Base-by-base conservation (phyloP, 768 basidiomycete genomes). In the Auricularia sp. region DNA sequence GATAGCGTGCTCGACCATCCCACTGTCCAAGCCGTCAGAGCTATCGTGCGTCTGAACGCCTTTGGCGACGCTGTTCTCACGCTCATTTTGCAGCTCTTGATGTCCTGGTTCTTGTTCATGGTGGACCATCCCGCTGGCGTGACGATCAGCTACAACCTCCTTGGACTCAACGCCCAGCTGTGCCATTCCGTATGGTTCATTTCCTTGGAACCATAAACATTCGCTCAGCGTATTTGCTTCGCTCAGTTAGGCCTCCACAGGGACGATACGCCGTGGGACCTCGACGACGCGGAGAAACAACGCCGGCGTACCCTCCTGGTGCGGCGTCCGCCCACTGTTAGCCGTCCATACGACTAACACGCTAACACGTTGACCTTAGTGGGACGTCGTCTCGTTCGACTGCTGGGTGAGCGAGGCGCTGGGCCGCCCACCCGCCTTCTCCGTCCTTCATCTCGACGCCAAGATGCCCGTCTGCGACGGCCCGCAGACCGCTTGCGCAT, bases 361-460 rank as follows among this genome's bases (percentile, higher is more conserved):
- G 53, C 53, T 18, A 8, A 42, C 12, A 42, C 39, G 7, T 42
- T 42, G 47, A 18, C 47, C 11, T 6, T 35, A 59, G 53, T 59
- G 56, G 56, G 56, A 59, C 23, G 56, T 59, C 23, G 56, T 59
- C 34, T 23, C 56, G 10, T 59, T 33, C 56, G 56, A 59, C 23
- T 6, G 29, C 29, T 59, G 23, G 23, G 23, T 59, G 7, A n/a
- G 16, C 11, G 23, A 33, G 34, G 5, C 56, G 56, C 29, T 86
- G 70, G 85, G 86, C 18, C 81, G 87, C 29, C 87, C 87, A 3
- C 84, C 87, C 34, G 85, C 86, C 2, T 86, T 88, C 67, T 80
- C 84, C 23, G 69, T 83, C 43, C 78, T 85, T 0, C 87, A 88
- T 72, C 77, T 87, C 54, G 87, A 88, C 64, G 84, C 83, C 72